Evolutionary conservation across 345 rosid species (phyloP).

Genomic region (Arabis alpina): DNA sequence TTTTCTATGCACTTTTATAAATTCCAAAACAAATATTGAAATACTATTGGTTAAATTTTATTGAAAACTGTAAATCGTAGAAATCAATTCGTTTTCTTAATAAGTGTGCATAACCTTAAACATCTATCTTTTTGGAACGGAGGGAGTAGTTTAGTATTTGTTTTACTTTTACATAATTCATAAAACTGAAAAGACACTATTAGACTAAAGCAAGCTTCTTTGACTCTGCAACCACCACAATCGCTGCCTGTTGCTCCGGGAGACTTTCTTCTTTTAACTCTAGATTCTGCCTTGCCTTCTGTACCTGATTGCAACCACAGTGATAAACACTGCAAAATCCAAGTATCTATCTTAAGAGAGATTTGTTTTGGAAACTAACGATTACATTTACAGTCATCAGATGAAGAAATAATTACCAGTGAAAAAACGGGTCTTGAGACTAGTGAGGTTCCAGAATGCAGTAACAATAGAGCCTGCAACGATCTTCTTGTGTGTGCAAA

Average conservation of each 20-base stretch:
- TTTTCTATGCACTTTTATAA: too few species aligned
- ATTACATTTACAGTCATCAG: not conserved
- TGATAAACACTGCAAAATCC: slow-evolving; percentile 69
- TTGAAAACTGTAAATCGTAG: too few species aligned
- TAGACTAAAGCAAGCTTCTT: slow-evolving; percentile 18
- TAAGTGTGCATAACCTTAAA: too few species aligned
- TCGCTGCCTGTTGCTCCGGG: slow-evolving; percentile 37
- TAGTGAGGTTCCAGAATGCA: slow-evolving; percentile 92
- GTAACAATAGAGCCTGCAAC: slow-evolving; percentile 74
- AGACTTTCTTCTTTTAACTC: slow-evolving; percentile 38
- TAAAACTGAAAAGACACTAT: not conserved
- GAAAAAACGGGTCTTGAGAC: slow-evolving; percentile 76
- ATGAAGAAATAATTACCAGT: slow-evolving; percentile 50
- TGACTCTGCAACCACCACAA: slow-evolving; percentile 46
- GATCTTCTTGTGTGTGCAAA: slow-evolving; percentile 87
- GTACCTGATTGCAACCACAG: slow-evolving; percentile 68
- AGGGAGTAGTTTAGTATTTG: too few species aligned
- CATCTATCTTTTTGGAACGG: too few species aligned
- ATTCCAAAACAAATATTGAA: too few species aligned
- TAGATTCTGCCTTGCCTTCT: slow-evolving; percentile 62
- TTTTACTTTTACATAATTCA: not conserved
- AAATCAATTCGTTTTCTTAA: too few species aligned
- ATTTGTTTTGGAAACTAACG: not conserved
- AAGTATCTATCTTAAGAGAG: not conserved
- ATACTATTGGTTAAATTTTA: too few species aligned